Evolutionary conservation across 306 rosid species (phyloP).

Genomic region (cucumber (Cucumis sativus)): Cucumber_9930_V3 NC_026658.2:5000001-5000500

Average conservation of each 20-base stretch:
- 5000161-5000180: neutral
- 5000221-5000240: no score
- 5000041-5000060: no score
- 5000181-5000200: neutral
- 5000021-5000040: no score
- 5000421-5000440: constrained; percentile 74
- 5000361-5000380: neutral
- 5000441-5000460: constrained; percentile 67
- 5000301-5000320: neutral
- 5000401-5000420: constrained; percentile 49
- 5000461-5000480: constrained; percentile 71
- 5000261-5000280: no score
- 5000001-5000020: no score
- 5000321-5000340: neutral
- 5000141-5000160: neutral
- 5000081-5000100: neutral
- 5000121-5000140: neutral
- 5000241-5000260: no score
- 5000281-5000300: neutral
- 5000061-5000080: no score
- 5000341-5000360: neutral
- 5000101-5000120: neutral
- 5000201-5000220: neutral
- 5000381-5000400: neutral
- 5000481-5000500: constrained; percentile 90